Base-by-base conservation (phyloP, 805 yeast species). In the Kregervanrija delftensis region DNA sequence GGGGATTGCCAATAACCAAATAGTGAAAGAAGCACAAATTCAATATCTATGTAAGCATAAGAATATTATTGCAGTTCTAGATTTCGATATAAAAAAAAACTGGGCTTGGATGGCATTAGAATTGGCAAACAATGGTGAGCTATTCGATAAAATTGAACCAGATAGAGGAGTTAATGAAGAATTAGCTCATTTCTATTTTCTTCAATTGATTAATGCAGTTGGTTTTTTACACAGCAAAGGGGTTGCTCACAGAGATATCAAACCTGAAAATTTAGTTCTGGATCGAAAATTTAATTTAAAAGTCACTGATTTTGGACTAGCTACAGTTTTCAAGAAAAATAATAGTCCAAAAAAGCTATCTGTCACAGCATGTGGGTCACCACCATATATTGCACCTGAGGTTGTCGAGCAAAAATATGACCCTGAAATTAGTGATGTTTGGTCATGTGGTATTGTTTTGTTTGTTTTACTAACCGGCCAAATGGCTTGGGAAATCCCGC, bases 361-460 rank as follows among this genome's bases (percentile, higher is more conserved):
- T 35, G 58, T 63, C 17, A 74, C 80, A 30, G 72, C 82, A 31
- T 76, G 88, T 60, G 85, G 91, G 0, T 79, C 86, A 1, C 84
- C 86, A 1, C 90, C 89, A 5, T 84, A 84, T 56, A 74, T 82
- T 68, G 91, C 93, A 1, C 93, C 93, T 2, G 93, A 84, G 54
- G 73, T 84, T 14, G 64, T 64, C 3, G 61, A 65, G 3, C 71
- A 72, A 3, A 49, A 44, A 10, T 84, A 84, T 52, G 78, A 74
- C 39, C 79, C 87, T 1, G 77, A 76, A 42, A 51, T 58, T 3
- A 68, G 80, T 1, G 89, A 83, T 60, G 61, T 81, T 13, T 83
- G 89, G 90, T 79, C 87, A 0, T 73, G 83, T 53, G 88, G 86
- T 2, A 67, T 81, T 4, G 76, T 83, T 2, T 47, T 82, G 11